Evolutionary conservation across 2,329 filamentous ascomycete genomes (phyloP).

Genomic region (Alternaria infectoria): DNA sequence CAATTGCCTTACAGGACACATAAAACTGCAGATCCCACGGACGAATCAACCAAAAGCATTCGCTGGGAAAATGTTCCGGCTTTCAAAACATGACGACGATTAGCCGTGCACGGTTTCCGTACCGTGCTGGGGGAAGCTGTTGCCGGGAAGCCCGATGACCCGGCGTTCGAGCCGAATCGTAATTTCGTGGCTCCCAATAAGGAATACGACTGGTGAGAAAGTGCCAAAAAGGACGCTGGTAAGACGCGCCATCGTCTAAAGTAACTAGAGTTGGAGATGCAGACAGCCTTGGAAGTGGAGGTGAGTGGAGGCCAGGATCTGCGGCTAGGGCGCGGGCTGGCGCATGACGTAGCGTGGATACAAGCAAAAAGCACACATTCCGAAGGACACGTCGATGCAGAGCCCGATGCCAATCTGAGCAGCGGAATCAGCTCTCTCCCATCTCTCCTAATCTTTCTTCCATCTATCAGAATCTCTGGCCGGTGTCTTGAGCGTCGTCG

Average conservation of each 20-base stretch:
- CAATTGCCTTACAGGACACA: not conserved
- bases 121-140: not conserved
- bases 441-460: not conserved
- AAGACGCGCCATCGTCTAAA: not conserved
- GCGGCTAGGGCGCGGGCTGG: not conserved
- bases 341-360: slow-evolving; percentile 5
- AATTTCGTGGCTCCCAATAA: not conserved
- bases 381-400: not conserved
- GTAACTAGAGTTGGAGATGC: not conserved
- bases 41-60: not conserved
- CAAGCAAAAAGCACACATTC: slow-evolving; percentile 1
- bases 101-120: not conserved
- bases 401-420: not conserved
- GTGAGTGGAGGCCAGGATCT: not conserved
- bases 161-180: not conserved
- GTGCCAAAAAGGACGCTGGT: not conserved
- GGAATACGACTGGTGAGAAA: not conserved
- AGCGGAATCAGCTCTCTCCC: not conserved
- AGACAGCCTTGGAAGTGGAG: not conserved
- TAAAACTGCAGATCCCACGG: not conserved
- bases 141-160: not conserved
- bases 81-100: not conserved
- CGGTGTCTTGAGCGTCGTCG: not conserved
- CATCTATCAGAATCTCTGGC: not conserved
- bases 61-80: not conserved